phyloP scores from a whole-genome alignment of 2,329 filamentous ascomycete species.

The Penicillium vulpinum region DNA sequence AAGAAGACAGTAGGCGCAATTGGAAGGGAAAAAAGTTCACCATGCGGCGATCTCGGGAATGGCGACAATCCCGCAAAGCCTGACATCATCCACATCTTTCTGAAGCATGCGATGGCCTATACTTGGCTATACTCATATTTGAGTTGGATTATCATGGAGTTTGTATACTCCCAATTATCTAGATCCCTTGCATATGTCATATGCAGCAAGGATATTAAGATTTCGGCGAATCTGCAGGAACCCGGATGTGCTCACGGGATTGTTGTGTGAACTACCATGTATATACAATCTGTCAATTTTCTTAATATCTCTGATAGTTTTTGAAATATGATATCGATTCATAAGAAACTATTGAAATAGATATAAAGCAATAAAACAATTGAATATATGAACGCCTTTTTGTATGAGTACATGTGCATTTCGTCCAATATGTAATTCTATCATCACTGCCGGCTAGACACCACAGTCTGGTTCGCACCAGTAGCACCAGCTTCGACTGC shows the following conservation, averaged over 20 bases:
- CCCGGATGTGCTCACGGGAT: background rate
- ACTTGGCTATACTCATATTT: background rate
- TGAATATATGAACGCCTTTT: slow-evolving; percentile 5
- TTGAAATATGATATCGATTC: background rate
- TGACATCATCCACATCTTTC: slow-evolving; percentile 24
- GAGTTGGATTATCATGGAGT: background rate
- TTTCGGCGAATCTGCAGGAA: slow-evolving; percentile 4
- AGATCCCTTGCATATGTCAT: background rate
- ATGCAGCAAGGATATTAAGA: background rate
- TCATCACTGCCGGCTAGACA: slow-evolving; percentile 1
- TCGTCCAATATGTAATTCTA: slow-evolving; percentile 1
- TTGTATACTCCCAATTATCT: background rate
- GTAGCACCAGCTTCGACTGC: slow-evolving; percentile 15
- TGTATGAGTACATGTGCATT: slow-evolving; percentile 8
- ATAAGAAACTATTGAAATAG: background rate
- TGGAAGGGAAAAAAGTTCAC: slow-evolving; percentile 16
- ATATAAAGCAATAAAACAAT: background rate
- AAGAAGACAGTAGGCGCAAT: background rate
- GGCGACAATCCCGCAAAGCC: slow-evolving; percentile 21
- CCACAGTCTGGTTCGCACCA: slow-evolving; percentile 6
- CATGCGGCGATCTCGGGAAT: slow-evolving; percentile 22
- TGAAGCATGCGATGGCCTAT: background rate
- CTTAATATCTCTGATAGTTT: background rate
- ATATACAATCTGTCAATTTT: background rate
- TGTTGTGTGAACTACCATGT: background rate